Conservation (phyloP, 768 basidiomycete genomes). For the Pisolithus albus region DNA sequence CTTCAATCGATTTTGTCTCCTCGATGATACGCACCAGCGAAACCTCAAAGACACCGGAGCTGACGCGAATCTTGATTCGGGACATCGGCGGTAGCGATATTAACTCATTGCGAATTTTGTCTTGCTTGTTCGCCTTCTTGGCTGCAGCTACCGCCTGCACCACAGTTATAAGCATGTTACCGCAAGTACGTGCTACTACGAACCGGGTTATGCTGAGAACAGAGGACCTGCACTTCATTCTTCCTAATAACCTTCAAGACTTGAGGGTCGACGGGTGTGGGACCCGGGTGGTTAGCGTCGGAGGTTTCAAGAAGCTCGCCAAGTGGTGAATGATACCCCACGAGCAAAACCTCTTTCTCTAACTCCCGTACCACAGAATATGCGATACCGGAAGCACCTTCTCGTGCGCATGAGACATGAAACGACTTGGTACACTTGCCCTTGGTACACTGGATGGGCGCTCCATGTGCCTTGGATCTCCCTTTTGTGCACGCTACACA, state of each 20-base stretch:
- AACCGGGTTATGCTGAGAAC: conserved; percentile 88
- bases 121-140: conserved; percentile 69
- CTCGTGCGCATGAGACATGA: conserved; percentile 84
- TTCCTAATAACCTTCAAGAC: conserved; percentile 70
- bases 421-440: conserved; percentile 92
- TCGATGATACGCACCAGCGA: conserved; percentile 66
- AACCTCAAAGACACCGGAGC: conserved; percentile 82
- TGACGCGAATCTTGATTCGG: conserved; percentile 79
- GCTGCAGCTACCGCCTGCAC: conserved; percentile 63
- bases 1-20: conserved; percentile 65
- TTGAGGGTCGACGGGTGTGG: conserved; percentile 9
- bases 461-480: conserved; percentile 61
- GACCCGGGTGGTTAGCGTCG: background rate
- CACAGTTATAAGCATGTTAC: background rate
- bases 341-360: conserved; percentile 73
- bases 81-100: conserved; percentile 62
- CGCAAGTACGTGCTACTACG: conserved; percentile 23
- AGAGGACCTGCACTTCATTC: conserved; percentile 67
- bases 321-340: conserved; percentile 34
- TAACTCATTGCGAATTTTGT: conserved; percentile 65
- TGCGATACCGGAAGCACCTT: conserved; percentile 44
- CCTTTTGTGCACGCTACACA: conserved; percentile 78
- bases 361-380: conserved; percentile 62
- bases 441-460: conserved; percentile 87
- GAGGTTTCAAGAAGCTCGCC: conserved; percentile 1